Evolutionary conservation across 306 rosid genomes (phyloP).

Genomic region (cucumber (Cucumis sativus)): DNA sequence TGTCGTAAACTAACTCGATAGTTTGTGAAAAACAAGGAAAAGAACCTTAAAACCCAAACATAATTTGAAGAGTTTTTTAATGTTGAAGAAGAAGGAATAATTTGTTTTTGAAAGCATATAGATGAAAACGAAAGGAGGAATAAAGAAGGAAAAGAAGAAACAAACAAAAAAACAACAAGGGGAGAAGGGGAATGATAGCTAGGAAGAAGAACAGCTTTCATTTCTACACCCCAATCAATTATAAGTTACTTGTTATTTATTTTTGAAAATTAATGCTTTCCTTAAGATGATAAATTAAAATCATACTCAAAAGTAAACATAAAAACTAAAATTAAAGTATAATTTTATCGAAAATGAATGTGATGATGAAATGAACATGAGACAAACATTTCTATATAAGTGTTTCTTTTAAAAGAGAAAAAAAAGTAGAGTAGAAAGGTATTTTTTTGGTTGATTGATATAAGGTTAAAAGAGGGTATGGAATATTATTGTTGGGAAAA

Average conservation of each 20-base stretch:
- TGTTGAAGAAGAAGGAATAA: not conserved
- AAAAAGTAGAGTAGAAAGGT: no score
- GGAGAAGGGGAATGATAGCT: not conserved
- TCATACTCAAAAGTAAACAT: no score
- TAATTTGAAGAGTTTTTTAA: not conserved
- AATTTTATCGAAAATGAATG: no score
- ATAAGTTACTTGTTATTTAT: no score
- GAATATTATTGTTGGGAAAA: constrained; percentile 44
- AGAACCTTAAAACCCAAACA: not conserved
- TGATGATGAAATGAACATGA: no score
- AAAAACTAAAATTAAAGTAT: no score
- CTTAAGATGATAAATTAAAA: no score
- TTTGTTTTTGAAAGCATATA: not conserved
- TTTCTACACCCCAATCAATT: no score
- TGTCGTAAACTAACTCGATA: not conserved
- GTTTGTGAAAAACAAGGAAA: not conserved
- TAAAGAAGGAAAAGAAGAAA: not conserved
- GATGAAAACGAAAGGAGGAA: not conserved
- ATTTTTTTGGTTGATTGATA: not conserved
- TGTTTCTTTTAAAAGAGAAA: no score
- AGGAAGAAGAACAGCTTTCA: no score
- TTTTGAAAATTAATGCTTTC: no score
- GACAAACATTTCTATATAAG: no score
- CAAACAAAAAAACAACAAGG: not conserved
- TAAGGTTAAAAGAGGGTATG: constrained; percentile 7